These are phyloP conservation scores for Tricladium varicosporioides DNA, from an alignment of 2,329 filamentous ascomycete species.

Conservation along the genomic window DNA sequence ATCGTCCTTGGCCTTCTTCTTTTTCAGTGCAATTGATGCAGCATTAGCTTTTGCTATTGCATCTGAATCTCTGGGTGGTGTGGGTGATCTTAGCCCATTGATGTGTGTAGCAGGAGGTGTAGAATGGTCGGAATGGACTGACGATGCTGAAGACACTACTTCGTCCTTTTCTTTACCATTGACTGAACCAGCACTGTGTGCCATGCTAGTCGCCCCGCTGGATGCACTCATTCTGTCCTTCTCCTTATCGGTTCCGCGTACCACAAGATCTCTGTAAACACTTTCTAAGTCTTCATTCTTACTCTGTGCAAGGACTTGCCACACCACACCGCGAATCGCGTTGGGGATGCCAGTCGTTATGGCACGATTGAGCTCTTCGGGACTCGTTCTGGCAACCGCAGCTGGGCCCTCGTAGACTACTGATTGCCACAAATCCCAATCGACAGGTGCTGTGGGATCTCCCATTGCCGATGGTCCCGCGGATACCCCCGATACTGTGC, in stretches of 20 bases:
- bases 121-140: constrained; percentile 76
- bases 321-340: constrained; percentile 95
- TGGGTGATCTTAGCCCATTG: constrained; percentile 52
- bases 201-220: constrained; percentile 40
- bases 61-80: constrained; percentile 61
- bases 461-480: constrained; percentile 68
- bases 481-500: constrained; percentile 79
- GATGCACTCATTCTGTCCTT: constrained; percentile 53
- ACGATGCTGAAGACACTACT: constrained; percentile 76
- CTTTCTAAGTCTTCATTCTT: constrained; percentile 87
- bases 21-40: constrained; percentile 62
- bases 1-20: constrained; percentile 79
- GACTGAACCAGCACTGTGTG: constrained; percentile 50
- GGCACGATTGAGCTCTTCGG: constrained; percentile 84
- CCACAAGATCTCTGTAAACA: constrained; percentile 80
- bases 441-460: constrained; percentile 70
- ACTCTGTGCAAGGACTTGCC: constrained; percentile 95
- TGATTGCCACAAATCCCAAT: constrained; percentile 97
- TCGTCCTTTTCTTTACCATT: constrained; percentile 65
- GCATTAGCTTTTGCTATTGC: constrained; percentile 64
- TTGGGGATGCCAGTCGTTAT: constrained; percentile 93
- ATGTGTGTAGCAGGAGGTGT: constrained; percentile 54
- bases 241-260: constrained; percentile 79
- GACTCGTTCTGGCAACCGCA: constrained; percentile 81
- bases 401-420: constrained; percentile 93